Conservation (phyloP, 1,284 basidiomycete genomes). For the Irpex lacteus region DNA sequence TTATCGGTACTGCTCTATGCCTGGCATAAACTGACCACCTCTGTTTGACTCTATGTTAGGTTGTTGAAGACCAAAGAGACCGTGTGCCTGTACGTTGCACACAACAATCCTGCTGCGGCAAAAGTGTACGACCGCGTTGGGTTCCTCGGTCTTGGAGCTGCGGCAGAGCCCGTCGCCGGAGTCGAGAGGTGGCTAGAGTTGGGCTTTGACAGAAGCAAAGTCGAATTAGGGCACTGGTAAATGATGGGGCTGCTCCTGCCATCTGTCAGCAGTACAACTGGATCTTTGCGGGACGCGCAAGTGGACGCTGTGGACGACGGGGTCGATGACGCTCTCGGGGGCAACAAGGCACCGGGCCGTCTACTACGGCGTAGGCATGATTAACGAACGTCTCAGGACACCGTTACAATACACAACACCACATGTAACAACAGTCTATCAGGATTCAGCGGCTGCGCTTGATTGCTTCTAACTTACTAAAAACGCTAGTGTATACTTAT, state of each 20-base stretch:
- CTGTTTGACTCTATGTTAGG: conserved; percentile 16
- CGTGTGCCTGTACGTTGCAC: conserved; percentile 54
- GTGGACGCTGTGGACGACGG: neutral
- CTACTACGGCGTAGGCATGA: too few species aligned
- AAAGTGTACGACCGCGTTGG: conserved; percentile 61
- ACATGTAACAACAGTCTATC: neutral
- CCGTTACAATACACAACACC: neutral
- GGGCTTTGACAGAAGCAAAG: conserved; percentile 49
- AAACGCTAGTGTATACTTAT: too few species aligned
- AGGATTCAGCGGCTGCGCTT: neutral
- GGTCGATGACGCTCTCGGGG: neutral
- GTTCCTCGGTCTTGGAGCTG: conserved; percentile 46
- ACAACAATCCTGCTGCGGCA: conserved; percentile 49
- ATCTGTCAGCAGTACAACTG: neutral
- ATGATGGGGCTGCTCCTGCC: neutral
- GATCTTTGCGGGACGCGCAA: neutral
- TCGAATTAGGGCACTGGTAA: conserved; percentile 60
- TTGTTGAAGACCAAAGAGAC: conserved; percentile 36
- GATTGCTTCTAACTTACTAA: neutral
- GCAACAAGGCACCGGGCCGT: neutral
- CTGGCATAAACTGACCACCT: neutral
- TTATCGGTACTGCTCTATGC: neutral
- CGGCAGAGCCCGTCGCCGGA: conserved; percentile 31
- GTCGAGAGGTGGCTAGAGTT: conserved; percentile 60
- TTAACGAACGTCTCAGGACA: too few species aligned